Evolutionary conservation across 2,329 filamentous ascomycete genomes (phyloP), one percentile per base, ranked within the genome.

Genomic region (Diaporthe sp.): DNA sequence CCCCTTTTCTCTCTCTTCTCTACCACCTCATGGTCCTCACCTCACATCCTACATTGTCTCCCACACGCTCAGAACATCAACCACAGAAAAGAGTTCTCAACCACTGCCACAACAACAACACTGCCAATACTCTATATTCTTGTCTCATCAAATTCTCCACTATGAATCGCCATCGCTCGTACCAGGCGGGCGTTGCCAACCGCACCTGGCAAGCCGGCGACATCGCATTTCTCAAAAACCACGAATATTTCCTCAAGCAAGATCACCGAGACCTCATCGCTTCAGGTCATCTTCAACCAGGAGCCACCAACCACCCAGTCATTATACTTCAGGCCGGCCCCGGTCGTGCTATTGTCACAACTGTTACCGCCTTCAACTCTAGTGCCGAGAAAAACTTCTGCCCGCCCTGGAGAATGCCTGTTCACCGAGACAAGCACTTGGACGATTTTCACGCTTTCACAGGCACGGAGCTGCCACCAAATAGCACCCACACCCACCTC

Each of bases 331-430:
- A 75, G 12, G 72, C 73, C 7, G 13, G 53, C 0, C 61, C 78
- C 44, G 70, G 59, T 6, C 72, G 42, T 15, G 79, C 78, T 42
- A 76, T 81, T 3, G 72, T 84, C 63, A 80, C 79, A 0, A 81
- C 82, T 0, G 77, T 84, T 35, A 82, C 81, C 27, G 82, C 83
- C 4, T 84, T 82, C 74, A 44, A 66, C 13, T 81, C 79, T 2
- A 73, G 76, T 8, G 39, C 71, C 1, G 13, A 74, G 3, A 80
- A 80, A 42, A 39, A 75, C 50, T 78, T 78, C 51, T 75, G 77
- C 0, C 73, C 82, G 0, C 83, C 83, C 4, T 84, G 82, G 83
- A 44, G 77, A 13, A 81, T 83, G 56, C 0, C 0, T 0, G 37
- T 0, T 25, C 82, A 83, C 76, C 9, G 2, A 5, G 7, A 12